These are phyloP conservation scores for Mortierella sp. DNA, from an alignment of 371 early-diverging fungal species.

Conservation along the genomic window DNA sequence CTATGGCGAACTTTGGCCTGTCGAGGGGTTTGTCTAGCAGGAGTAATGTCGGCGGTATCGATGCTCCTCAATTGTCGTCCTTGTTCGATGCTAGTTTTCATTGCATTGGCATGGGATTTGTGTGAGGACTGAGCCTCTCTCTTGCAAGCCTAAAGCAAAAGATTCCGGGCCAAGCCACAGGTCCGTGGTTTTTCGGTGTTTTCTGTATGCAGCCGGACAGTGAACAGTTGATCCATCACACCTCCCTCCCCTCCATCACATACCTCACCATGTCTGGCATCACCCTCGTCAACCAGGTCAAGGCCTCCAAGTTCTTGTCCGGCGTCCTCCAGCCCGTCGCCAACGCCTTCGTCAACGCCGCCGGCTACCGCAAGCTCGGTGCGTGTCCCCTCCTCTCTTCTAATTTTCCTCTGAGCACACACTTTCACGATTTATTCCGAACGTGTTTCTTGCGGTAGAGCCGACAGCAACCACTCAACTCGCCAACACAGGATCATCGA, in stretches of 20 bases:
- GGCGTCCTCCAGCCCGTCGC: conserved; percentile 80
- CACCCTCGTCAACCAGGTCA: conserved; percentile 63
- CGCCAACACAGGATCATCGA: neutral
- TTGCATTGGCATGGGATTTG: neutral
- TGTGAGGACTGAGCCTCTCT: neutral
- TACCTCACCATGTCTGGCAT: conserved; percentile 54
- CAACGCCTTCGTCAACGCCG: conserved; percentile 78
- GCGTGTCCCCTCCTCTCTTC: conserved; percentile 33
- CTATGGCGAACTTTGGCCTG: neutral
- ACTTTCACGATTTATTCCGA: conserved; percentile 29
- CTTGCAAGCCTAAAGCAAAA: neutral
- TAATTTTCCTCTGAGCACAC: neutral
- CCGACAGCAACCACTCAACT: neutral
- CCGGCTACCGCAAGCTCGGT: conserved; percentile 88
- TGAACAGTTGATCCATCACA: conserved; percentile 7
- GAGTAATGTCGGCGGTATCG: neutral
- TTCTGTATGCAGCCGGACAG: conserved; percentile 5
- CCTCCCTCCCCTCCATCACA: conserved; percentile 19
- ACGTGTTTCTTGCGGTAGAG: conserved; percentile 1
- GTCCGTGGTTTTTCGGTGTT: conserved; percentile 13
- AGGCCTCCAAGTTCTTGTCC: conserved; percentile 73
- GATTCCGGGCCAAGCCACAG: conserved; percentile 20
- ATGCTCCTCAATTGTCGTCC: neutral
- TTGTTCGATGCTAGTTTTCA: neutral
- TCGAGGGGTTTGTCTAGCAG: neutral